Evolutionary conservation across 108 stramenopile genomes (phyloP).

Genomic region (Fragilaria crotonensis): DNA sequence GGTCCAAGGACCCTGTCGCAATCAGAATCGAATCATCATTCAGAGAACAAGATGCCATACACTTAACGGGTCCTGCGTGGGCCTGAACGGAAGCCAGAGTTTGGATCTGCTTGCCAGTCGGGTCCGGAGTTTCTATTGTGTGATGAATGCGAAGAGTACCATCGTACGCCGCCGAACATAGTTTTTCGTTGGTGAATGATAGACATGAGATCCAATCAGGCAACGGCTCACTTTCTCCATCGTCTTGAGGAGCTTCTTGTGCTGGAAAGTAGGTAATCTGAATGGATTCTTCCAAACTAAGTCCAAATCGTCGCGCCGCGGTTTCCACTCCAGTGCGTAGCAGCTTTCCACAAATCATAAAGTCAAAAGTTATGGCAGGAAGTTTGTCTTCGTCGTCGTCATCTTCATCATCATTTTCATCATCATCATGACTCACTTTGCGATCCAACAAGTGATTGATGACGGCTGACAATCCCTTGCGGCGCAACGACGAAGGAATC

Average conservation of each 20-base stretch:
- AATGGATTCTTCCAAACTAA: conserved; percentile 62
- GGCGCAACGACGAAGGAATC: conserved; percentile 62
- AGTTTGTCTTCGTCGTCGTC: conserved; percentile 29
- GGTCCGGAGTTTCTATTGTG: too few species aligned
- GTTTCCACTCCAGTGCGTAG: conserved; percentile 62
- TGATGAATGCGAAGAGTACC: conserved; percentile 49
- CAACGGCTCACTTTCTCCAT: conserved; percentile 45
- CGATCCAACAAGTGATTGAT: conserved; percentile 48
- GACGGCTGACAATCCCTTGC: conserved; percentile 70
- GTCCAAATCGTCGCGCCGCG: conserved; percentile 59
- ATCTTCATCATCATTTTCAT: conserved; percentile 19
- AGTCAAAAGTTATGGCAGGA: conserved; percentile 68
- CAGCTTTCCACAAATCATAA: conserved; percentile 55
- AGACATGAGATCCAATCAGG: conserved; percentile 76
- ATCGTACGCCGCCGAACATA: conserved; percentile 49
- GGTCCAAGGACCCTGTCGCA: conserved; percentile 76
- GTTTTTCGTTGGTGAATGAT: not conserved
- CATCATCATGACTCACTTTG: conserved; percentile 26
- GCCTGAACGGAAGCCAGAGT: conserved; percentile 18
- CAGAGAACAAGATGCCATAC: conserved; percentile 18
- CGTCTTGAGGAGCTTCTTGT: conserved; percentile 36
- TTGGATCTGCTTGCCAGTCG: not conserved
- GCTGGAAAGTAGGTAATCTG: conserved; percentile 71
- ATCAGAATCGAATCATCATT: conserved; percentile 18
- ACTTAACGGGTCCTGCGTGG: conserved; percentile 67